Conservation (phyloP, 148 eudicot genomes). For the Spergularia marina region DNA sequence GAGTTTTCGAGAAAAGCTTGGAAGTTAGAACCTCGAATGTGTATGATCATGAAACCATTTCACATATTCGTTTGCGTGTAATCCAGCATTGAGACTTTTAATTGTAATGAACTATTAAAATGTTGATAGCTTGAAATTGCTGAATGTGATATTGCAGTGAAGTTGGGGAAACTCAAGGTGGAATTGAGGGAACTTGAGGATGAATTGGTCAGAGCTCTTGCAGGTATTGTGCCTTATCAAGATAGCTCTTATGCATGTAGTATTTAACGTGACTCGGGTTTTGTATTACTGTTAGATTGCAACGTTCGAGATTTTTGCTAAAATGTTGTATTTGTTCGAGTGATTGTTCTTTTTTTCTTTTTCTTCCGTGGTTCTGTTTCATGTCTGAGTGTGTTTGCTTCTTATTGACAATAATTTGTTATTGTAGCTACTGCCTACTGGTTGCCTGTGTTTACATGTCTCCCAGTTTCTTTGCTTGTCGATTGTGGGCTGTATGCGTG, state of each 20-base stretch:
- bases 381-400: no score
- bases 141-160: constrained; percentile 34
- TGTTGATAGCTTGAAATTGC: background rate
- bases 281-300: no score
- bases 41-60: background rate
- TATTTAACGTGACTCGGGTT: no score
- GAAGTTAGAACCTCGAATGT: background rate
- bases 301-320: no score
- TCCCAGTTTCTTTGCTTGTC: background rate
- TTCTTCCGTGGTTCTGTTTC: no score
- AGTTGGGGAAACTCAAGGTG: constrained; percentile 63
- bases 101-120: background rate
- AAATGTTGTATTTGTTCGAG: no score
- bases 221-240: constrained; percentile 46
- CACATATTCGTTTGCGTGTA: background rate
- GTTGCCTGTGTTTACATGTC: background rate
- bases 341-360: no score
- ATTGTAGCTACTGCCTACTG: background rate
- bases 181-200: constrained; percentile 70
- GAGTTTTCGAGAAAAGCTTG: background rate
- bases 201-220: constrained; percentile 64
- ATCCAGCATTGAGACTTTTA: background rate
- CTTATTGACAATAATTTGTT: no score
- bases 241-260: background rate
- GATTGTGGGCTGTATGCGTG: no score